phyloP scores from a whole-genome alignment of 2,329 filamentous ascomycete genomes.

The Thermoascus crustaceus region DNA sequence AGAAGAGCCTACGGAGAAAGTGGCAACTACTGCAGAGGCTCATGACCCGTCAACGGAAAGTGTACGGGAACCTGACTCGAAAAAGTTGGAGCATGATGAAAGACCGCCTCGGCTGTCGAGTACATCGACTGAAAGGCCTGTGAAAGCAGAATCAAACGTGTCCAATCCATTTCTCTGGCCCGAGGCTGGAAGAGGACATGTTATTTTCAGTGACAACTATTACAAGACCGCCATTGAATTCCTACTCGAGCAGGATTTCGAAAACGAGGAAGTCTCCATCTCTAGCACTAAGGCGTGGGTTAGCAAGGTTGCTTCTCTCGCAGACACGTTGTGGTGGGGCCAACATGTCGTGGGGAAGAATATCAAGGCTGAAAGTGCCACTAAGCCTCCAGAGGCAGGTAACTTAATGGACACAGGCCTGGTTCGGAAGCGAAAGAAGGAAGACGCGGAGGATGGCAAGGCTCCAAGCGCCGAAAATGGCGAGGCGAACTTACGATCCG shows the following conservation, averaged over 20 bases:
- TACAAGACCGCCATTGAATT: constrained; percentile 34
- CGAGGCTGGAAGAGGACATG: constrained; percentile 24
- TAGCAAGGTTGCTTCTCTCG: constrained; percentile 32
- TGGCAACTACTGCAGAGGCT: no score
- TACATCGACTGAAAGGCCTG: no score
- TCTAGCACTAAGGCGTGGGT: constrained; percentile 36
- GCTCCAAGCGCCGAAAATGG: constrained; percentile 5
- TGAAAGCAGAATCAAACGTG: no score
- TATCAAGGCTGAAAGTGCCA: constrained; percentile 8
- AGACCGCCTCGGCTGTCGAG: no score
- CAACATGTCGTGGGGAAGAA: constrained; percentile 25
- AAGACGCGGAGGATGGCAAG: constrained; percentile 10
- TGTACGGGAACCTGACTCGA: no score
- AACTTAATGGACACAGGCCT: constrained; percentile 23
- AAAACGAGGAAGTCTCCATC: constrained; percentile 27
- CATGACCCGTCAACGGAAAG: no score
- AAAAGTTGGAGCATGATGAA: no score
- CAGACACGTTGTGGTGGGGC: constrained; percentile 30
- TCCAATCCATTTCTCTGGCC: constrained; percentile 27
- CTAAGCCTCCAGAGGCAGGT: constrained; percentile 9
- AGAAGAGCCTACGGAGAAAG: no score
- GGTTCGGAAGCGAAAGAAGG: constrained; percentile 33
- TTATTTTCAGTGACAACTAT: constrained; percentile 30
- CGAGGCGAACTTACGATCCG: constrained; percentile 1
- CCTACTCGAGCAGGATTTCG: constrained; percentile 37